Evolutionary conservation across 345 rosid genomes (phyloP).

Genomic region (Boechera retrofracta): DNA sequence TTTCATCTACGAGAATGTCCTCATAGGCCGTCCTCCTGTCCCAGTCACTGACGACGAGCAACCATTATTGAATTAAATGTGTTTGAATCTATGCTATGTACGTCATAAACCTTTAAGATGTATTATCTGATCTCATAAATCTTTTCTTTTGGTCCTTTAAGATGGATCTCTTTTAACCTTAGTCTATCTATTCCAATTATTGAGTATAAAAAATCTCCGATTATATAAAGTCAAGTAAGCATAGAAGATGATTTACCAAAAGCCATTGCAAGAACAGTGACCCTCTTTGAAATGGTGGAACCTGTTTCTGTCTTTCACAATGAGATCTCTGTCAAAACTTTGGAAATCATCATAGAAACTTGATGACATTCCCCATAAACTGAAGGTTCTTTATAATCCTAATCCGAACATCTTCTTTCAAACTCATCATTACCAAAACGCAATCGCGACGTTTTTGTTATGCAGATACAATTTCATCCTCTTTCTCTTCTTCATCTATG

Average conservation of each 20-base stretch:
- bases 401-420: no score
- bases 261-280: conserved; percentile 30
- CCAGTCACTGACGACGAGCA: conserved; percentile 48
- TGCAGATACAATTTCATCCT: no score
- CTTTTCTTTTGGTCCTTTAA: neutral
- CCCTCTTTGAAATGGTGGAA: no score
- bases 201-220: neutral
- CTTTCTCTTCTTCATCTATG: no score
- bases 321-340: no score
- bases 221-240: neutral
- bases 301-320: no score
- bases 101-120: conserved; percentile 1
- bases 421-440: no score
- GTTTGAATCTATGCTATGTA: neutral
- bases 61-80: conserved; percentile 16
- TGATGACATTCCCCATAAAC: no score
- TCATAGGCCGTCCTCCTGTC: conserved; percentile 59
- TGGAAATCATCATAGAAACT: no score
- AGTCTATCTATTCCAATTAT: neutral
- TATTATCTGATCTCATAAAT: neutral
- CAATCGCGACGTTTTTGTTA: no score
- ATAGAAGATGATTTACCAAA: conserved; percentile 19
- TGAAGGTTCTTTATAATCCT: no score
- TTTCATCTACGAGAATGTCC: conserved; percentile 66
- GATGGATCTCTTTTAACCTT: conserved; percentile 4